phyloP scores from a whole-genome alignment of 2,329 filamentous ascomycete species.

The Neonectria punicea region DNA sequence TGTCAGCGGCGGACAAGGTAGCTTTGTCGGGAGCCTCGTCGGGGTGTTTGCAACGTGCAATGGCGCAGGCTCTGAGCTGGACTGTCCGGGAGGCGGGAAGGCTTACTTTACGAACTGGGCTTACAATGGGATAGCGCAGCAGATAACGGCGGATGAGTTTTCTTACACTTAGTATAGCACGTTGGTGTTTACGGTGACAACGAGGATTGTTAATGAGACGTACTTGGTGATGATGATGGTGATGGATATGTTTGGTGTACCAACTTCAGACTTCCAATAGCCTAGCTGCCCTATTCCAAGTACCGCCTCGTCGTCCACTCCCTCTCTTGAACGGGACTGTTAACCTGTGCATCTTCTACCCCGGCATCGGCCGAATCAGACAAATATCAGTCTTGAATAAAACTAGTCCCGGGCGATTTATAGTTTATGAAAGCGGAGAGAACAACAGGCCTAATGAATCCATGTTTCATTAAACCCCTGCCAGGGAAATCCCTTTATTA shows the following conservation, averaged over 20 bases:
- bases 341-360: too few relatives aligned
- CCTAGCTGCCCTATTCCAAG: too few relatives aligned
- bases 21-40: conserved; percentile 27
- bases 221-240: too few relatives aligned
- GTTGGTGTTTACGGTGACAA: neutral
- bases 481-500: neutral
- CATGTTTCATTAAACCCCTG: neutral
- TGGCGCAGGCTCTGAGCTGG: conserved; percentile 12
- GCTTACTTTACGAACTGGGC: conserved; percentile 22
- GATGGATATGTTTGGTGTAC: too few relatives aligned
- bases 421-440: too few relatives aligned
- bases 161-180: neutral
- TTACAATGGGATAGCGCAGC: conserved; percentile 18
- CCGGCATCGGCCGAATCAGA: too few relatives aligned
- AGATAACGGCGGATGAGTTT: conserved; percentile 12
- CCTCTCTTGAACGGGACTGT: too few relatives aligned
- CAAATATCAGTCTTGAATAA: too few relatives aligned
- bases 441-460: neutral
- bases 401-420: too few relatives aligned
- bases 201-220: too few relatives aligned
- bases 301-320: too few relatives aligned
- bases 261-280: too few relatives aligned
- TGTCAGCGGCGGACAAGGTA: conserved; percentile 20
- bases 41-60: conserved; percentile 33
- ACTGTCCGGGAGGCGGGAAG: conserved; percentile 21